Evolutionary conservation across 2,329 filamentous ascomycete genomes (phyloP).

Genomic region (Diaporthe destruens): DNA sequence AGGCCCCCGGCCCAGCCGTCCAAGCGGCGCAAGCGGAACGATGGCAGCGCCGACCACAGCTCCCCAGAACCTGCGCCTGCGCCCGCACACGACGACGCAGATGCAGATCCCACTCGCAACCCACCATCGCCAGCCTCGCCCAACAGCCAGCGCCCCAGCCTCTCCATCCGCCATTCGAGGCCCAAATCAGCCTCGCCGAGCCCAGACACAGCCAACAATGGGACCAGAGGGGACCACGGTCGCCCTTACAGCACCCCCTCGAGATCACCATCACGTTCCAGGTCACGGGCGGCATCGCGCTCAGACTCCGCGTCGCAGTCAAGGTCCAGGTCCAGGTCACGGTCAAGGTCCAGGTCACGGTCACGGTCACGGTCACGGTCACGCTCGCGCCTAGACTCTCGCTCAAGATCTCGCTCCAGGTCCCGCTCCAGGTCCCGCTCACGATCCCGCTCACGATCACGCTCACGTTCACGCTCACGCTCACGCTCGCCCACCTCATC

Average conservation of each 20-base stretch:
- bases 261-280: constrained; percentile 33
- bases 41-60: constrained; percentile 57
- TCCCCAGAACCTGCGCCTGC: constrained; percentile 56
- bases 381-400: constrained; percentile 46
- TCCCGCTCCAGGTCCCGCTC: constrained; percentile 45
- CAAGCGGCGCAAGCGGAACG: constrained; percentile 57
- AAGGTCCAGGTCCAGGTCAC: constrained; percentile 43
- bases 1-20: constrained; percentile 48
- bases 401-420: constrained; percentile 44
- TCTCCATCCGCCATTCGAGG: constrained; percentile 47
- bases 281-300: constrained; percentile 45
- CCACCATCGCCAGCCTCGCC: constrained; percentile 14
- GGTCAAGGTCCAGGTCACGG: constrained; percentile 46
- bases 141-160: constrained; percentile 40
- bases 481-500: constrained; percentile 51
- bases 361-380: constrained; percentile 44
- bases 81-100: neutral
- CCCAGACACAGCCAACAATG: constrained; percentile 41
- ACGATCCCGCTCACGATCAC: constrained; percentile 46
- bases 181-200: constrained; percentile 44
- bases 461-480: constrained; percentile 39
- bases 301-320: constrained; percentile 45
- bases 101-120: constrained; percentile 43
- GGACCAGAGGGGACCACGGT: neutral
- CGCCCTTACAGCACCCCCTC: constrained; percentile 45